These are phyloP conservation scores for Heterobasidion parviporum DNA, from an alignment of 1,284 basidiomycete species.

Conservation along the genomic window DNA sequence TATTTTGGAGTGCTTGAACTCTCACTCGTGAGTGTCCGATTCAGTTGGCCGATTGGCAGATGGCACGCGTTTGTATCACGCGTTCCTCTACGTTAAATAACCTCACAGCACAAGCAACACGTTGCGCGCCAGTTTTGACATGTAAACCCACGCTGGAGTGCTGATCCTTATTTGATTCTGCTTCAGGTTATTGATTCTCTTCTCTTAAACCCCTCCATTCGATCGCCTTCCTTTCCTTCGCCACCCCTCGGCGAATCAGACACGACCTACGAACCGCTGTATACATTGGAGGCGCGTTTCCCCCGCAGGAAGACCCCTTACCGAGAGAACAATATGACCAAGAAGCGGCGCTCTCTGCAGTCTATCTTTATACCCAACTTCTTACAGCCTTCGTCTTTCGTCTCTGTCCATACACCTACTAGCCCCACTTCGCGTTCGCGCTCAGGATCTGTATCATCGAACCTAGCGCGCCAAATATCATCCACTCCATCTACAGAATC, in stretches of 20 bases:
- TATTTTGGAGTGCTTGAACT: neutral
- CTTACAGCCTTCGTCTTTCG: slow-evolving; percentile 15
- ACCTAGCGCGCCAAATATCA: slow-evolving; percentile 1
- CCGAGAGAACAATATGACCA: slow-evolving; percentile 20
- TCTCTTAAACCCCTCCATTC: neutral
- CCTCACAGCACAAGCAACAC: no score
- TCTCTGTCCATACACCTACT: slow-evolving; percentile 5
- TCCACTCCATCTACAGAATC: slow-evolving; percentile 8
- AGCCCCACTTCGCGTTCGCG: slow-evolving; percentile 9
- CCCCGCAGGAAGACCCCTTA: neutral
- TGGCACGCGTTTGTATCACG: no score
- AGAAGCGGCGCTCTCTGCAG: slow-evolving; percentile 43
- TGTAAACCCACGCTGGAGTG: neutral
- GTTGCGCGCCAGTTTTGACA: neutral
- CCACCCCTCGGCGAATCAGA: neutral
- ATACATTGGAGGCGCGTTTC: neutral
- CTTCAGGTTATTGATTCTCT: neutral
- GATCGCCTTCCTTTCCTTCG: neutral
- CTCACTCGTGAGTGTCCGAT: neutral
- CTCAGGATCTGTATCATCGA: slow-evolving; percentile 12
- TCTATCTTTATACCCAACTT: slow-evolving; percentile 39
- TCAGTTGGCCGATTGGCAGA: no score
- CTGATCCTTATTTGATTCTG: neutral
- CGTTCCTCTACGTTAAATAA: no score
- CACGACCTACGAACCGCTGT: neutral